Evolutionary conservation across 805 yeast genomes (phyloP), one percentile per base, ranked within the genome.

Genomic region (Wickerhamiella kurtzmanii): DNA sequence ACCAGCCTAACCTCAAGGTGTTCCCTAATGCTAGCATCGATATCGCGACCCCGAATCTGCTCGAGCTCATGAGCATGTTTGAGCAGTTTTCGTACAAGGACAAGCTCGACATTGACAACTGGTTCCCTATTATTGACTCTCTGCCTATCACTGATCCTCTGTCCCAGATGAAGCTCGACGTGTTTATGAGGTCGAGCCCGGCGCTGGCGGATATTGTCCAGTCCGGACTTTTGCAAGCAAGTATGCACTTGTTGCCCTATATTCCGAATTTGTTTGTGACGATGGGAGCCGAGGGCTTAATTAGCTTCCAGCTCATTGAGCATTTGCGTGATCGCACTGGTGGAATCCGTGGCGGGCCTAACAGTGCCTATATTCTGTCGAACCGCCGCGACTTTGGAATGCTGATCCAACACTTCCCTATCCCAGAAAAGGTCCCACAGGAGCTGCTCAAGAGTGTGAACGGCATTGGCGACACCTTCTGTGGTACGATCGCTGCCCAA

Each of bases 401-500:
- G 3, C 65, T 77, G 5, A 65, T 84, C 18, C 83, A 82, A 55
- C 80, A 82, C 58, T 80, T 72, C 59, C 65, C 66, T 2, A 71
- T 74, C 0, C 51, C 56, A 1, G 63, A 72, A 2, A 61, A 65
- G 1, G 53, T 59, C 4, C 47, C 52, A 2, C 68, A 73, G 0
- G 58, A 66, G 2, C 57, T 61, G 0, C 70, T 81, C 11, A 64
- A 63, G 22, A 83, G 79, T 53, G 94, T 82, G 28, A 84, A 89
- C 8, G 96, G 95, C 2, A 94, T 94, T 0, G 96, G 95, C 9
- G 95, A 86, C 61, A 72, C 92, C 0, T 68, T 86, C 39, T 71
- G 77, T 22, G 95, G 95, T 0, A 75, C 71, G 22, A 52, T 86
- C 19, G 60, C 76, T 11, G 65, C 79, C 2, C 68, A 68, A 48